Base-by-base conservation (phyloP, 495 filamentous ascomycete genomes). In the Chaetomium cochliodes region DNA sequence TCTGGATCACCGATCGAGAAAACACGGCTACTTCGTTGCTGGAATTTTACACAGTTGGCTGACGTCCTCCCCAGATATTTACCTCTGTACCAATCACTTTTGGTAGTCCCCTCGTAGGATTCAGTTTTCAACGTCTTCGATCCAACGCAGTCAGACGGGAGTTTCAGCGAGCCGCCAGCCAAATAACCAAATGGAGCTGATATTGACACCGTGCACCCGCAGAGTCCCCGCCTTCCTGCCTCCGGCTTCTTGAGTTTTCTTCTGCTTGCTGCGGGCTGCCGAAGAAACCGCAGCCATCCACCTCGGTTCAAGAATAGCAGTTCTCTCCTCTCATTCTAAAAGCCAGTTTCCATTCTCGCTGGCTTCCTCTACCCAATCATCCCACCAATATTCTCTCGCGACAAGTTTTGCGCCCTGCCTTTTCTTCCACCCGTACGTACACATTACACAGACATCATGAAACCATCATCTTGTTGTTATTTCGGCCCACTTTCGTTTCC, bases 251-350 rank as follows among this genome's bases (percentile, higher is more conserved):
- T 25, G 47, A 30, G 13, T 53, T 53, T 53, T 53, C 26, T 30
- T 13, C 26, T 9, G 25, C 22, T 23, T 53, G 26, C 23, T 30
- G 50, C 26, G 50, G 23, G 15, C 50, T 30, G 50, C 50, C 50
- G 26, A 53, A 53, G 50, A 53, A 53, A 53, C 50, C 26, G 50
- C 50, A 53, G 50, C 23, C 50, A 28, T 23, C 26, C 50, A 50
- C 46, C 18, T 50, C 46, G 33, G 46, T 50, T 50, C 20, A 18
- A 50, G 9, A 50, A 20, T n/a, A 47, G n/a, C n/a, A 50, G 6
- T 1, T 11, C 46, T 20, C 46, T 50, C 20, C 23, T 50, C 23
- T n/a, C 46, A 20, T 20, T 50, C 18, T 15, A 50, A 18, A 20
- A 23, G 16, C 44, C 44, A 47, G 44, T 50, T 50, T 50, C 46